These are phyloP conservation scores for Citeromyces hawaiiensis DNA, from an alignment of 1,139 yeast genomes.

Conservation along the genomic window DNA sequence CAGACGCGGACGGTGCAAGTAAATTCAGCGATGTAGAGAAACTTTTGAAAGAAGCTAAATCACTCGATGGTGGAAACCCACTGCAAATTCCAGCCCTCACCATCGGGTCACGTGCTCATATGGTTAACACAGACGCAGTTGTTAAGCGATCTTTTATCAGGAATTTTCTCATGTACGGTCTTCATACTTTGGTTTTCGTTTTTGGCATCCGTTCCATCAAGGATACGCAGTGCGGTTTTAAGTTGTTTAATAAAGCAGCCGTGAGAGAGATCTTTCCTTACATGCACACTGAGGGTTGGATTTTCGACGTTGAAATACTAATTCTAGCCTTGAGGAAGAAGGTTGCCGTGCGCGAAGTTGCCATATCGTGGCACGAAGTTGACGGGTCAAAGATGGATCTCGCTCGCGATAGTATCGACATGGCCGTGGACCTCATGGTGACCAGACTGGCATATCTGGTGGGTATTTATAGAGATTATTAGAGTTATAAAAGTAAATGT, in stretches of 20 bases:
- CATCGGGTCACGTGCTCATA: constrained; percentile 91
- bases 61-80: constrained; percentile 14
- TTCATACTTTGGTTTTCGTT: constrained; percentile 72
- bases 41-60: constrained; percentile 30
- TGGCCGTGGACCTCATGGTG: constrained; percentile 93
- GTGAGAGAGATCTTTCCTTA: constrained; percentile 61
- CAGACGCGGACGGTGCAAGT: constrained; percentile 98
- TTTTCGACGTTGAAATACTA: constrained; percentile 87
- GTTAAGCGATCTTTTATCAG: constrained; percentile 82
- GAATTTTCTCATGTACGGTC: constrained; percentile 85
- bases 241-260: constrained; percentile 68
- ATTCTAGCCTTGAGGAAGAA: constrained; percentile 63
- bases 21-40: constrained; percentile 55
- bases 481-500: not conserved
- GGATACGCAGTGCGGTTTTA: constrained; percentile 97
- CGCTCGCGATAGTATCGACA: constrained; percentile 78
- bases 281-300: constrained; percentile 97
- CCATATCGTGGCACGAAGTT: constrained; percentile 95
- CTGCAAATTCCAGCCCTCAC: constrained; percentile 41
- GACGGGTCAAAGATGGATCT: constrained; percentile 89
- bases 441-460: constrained; percentile 79
- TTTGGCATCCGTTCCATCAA: constrained; percentile 81
- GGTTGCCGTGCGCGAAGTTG: constrained; percentile 59
- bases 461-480: constrained; percentile 53
- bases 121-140: constrained; percentile 94